phyloP scores from a whole-genome alignment of 1,284 basidiomycete species.

The Austroboletus olivaceoglutinosus region DNA sequence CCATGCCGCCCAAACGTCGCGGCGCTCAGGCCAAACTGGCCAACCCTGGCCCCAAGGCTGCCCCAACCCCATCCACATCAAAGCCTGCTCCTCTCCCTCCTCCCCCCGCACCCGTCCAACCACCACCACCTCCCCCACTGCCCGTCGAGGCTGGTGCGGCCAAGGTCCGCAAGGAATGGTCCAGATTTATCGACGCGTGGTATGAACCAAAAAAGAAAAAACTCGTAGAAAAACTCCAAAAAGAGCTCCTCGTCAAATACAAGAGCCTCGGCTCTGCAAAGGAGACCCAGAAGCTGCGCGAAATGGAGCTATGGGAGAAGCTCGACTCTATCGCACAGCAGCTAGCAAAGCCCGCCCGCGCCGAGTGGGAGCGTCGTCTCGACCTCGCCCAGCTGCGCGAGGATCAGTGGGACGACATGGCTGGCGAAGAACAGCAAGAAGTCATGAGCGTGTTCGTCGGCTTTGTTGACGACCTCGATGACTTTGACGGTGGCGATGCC shows the following conservation, averaged over 20 bases:
- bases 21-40: constrained; percentile 18
- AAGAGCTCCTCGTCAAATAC: constrained; percentile 32
- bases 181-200: constrained; percentile 26
- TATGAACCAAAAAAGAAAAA: constrained; percentile 32
- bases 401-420: constrained; percentile 33
- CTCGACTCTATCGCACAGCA: constrained; percentile 21
- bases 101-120: background rate
- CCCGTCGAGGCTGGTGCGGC: constrained; percentile 18
- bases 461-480: constrained; percentile 37
- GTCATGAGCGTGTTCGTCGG: constrained; percentile 43
- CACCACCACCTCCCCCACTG: constrained; percentile 1
- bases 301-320: constrained; percentile 28
- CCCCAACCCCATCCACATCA: constrained; percentile 6
- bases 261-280: constrained; percentile 25
- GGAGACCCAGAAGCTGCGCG: constrained; percentile 29
- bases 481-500: constrained; percentile 17
- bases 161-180: constrained; percentile 32
- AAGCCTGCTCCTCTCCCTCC: constrained; percentile 12
- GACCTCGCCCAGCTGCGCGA: constrained; percentile 29
- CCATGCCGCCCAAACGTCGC: constrained; percentile 33
- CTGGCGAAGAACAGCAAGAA: constrained; percentile 31
- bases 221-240: constrained; percentile 30
- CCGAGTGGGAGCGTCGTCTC: constrained; percentile 33
- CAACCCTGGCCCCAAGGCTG: constrained; percentile 7
- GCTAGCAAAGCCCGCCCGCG: constrained; percentile 30